A percentile compares a stretch with the other conserved stretches of the same genome.
Evolutionary conservation across 805 yeast species (phyloP).

Genomic region (Lipomyces starkeyi): DNA sequence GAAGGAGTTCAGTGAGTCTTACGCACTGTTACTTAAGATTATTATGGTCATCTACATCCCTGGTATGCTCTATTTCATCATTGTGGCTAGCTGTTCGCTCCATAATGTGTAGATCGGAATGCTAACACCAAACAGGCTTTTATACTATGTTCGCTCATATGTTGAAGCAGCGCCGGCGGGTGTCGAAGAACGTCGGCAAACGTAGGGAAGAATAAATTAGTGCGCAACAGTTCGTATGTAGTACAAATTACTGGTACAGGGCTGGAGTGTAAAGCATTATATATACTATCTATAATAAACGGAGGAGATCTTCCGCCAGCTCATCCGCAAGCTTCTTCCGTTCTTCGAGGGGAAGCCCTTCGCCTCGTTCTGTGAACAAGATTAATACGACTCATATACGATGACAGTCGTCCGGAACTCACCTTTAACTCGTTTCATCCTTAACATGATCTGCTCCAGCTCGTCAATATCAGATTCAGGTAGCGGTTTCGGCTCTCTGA

Average conservation of each 20-base stretch:
- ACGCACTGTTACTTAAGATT: constrained; percentile 60
- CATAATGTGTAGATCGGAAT: neutral
- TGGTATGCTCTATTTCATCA: constrained; percentile 50
- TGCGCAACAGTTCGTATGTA: neutral
- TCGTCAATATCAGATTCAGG: constrained; percentile 40
- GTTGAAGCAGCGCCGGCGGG: constrained; percentile 86
- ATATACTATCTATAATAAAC: constrained; percentile 15
- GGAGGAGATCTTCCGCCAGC: constrained; percentile 45
- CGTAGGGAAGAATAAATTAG: constrained; percentile 16
- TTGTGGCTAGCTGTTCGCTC: neutral
- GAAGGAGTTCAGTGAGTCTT: constrained; percentile 50
- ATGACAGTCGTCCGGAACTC: constrained; percentile 15
- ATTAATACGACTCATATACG: neutral
- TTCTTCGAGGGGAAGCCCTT: constrained; percentile 41
- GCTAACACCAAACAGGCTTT: constrained; percentile 47
- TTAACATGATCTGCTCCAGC: constrained; percentile 42
- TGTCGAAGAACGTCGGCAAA: constrained; percentile 46
- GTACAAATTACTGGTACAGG: neutral
- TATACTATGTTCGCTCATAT: constrained; percentile 84
- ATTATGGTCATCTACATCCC: constrained; percentile 77
- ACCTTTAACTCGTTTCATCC: constrained; percentile 41
- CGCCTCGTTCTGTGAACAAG: constrained; percentile 28
- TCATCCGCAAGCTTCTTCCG: constrained; percentile 45
- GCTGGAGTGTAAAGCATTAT: neutral
- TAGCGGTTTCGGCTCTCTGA: constrained; percentile 22